Conservation (phyloP, 1,284 basidiomycete species). For the Tilletiopsis washingtonensis region DNA sequence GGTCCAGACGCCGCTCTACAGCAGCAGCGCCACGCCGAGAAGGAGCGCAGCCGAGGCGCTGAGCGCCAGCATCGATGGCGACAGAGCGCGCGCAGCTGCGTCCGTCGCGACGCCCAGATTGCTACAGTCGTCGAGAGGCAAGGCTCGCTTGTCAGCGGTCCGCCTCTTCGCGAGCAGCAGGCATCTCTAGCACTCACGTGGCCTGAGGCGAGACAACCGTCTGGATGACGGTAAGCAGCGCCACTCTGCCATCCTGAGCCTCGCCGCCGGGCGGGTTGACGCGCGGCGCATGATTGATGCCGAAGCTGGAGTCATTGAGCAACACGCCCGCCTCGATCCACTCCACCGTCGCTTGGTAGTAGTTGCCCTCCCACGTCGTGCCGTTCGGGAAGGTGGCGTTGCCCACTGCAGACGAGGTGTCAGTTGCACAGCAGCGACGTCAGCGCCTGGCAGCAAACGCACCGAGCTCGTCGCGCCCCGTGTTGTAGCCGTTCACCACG, state of each 20-base stretch:
- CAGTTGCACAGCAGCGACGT: neutral
- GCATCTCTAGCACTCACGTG: too few species aligned
- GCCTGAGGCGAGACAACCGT: neutral
- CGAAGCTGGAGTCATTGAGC: conserved; percentile 49
- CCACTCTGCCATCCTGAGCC: conserved; percentile 76
- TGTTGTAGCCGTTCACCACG: conserved; percentile 32
- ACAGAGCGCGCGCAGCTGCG: too few species aligned
- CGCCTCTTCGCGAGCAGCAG: too few species aligned
- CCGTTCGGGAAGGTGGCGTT: conserved; percentile 46
- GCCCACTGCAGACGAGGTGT: conserved; percentile 55
- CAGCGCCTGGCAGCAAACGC: conserved; percentile 31
- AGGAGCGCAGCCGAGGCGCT: too few species aligned
- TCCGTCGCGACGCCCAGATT: too few species aligned
- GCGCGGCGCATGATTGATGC: conserved; percentile 60
- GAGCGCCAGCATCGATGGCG: too few species aligned
- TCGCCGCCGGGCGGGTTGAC: conserved; percentile 59
- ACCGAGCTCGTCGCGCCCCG: conserved; percentile 65
- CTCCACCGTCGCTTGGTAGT: conserved; percentile 32
- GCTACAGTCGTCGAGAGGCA: too few species aligned
- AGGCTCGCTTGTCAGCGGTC: too few species aligned
- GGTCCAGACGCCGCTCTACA: too few species aligned
- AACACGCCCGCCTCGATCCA: conserved; percentile 37
- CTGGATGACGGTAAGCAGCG: conserved; percentile 62
- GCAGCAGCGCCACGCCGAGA: too few species aligned
- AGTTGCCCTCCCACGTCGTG: conserved; percentile 43